These are phyloP conservation scores for Fusarium compactum DNA, from an alignment of 2,329 filamentous ascomycete species.

Conservation along the genomic window DNA sequence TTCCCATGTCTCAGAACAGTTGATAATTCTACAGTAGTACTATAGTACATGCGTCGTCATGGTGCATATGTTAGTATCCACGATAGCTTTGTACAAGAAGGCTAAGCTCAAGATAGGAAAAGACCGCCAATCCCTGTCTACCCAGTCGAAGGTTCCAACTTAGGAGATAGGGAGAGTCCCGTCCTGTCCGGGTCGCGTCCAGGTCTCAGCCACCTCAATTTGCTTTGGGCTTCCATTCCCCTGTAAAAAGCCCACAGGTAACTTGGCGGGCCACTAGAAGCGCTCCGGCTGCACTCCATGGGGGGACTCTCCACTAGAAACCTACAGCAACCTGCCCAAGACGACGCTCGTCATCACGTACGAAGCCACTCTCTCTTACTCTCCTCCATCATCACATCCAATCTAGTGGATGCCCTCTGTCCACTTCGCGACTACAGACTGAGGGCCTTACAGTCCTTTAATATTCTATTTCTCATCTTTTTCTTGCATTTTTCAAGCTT, in stretches of 20 bases:
- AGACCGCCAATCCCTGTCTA: slow-evolving; percentile 32
- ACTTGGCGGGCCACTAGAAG: slow-evolving; percentile 26
- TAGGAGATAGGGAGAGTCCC: slow-evolving; percentile 12
- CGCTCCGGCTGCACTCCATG: slow-evolving; percentile 21
- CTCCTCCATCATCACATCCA: slow-evolving; percentile 34
- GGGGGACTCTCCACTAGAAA: slow-evolving; percentile 32
- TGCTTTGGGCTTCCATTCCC: slow-evolving; percentile 30
- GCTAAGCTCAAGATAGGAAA: slow-evolving; percentile 9
- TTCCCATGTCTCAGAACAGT: neutral
- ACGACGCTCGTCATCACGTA: slow-evolving; percentile 36
- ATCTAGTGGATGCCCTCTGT: slow-evolving; percentile 32
- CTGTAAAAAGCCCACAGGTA: slow-evolving; percentile 19
- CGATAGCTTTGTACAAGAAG: slow-evolving; percentile 17
- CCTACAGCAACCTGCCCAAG: slow-evolving; percentile 25
- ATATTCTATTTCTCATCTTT: slow-evolving; percentile 39
- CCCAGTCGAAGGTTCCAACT: neutral
- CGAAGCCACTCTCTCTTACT: slow-evolving; percentile 32
- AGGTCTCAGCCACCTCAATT: slow-evolving; percentile 40
- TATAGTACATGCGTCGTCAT: neutral
- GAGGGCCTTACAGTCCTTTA: slow-evolving; percentile 31
- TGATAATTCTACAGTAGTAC: neutral
- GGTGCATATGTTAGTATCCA: slow-evolving; percentile 24
- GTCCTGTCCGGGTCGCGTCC: neutral
- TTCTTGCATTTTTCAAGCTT: slow-evolving; percentile 20
- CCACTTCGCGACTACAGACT: slow-evolving; percentile 25